A percentile compares a stretch with the other conserved stretches of the same genome.
Evolutionary conservation across 1,139 yeast species (phyloP).

Genomic region (Hyphopichia burtonii): DNA sequence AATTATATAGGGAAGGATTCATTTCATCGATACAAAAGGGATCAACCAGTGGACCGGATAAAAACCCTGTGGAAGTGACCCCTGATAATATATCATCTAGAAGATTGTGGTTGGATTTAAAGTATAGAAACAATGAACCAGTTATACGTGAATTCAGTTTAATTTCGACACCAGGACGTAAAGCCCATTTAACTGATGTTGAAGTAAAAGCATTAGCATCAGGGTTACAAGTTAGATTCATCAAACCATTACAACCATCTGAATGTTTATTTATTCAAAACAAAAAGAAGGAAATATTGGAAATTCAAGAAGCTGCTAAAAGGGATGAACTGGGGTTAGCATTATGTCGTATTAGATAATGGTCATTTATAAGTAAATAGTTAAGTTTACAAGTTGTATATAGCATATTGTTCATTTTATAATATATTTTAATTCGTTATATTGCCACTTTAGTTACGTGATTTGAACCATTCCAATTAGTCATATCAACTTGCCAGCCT

Average conservation of each 20-base stretch:
- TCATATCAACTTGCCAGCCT: slow-evolving; percentile 86
- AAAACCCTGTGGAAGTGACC: slow-evolving; percentile 71
- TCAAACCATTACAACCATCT: slow-evolving; percentile 85
- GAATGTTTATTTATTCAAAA: slow-evolving; percentile 74
- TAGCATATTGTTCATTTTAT: slow-evolving; percentile 3
- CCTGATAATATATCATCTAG: slow-evolving; percentile 85
- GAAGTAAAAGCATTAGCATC: slow-evolving; percentile 74
- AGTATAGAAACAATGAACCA: slow-evolving; percentile 78
- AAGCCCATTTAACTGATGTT: slow-evolving; percentile 58
- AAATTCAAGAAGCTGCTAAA: slow-evolving; percentile 81
- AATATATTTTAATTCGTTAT: neutral
- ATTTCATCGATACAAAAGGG: slow-evolving; percentile 84
- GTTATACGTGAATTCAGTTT: slow-evolving; percentile 72
- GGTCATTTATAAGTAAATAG: neutral
- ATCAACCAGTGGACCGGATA: slow-evolving; percentile 86
- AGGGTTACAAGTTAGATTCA: slow-evolving; percentile 72
- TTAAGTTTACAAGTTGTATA: slow-evolving; percentile 5
- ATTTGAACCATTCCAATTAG: slow-evolving; percentile 57
- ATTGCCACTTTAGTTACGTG: slow-evolving; percentile 23
- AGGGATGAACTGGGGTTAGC: slow-evolving; percentile 74
- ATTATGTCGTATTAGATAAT: slow-evolving; percentile 71
- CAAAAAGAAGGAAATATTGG: slow-evolving; percentile 56
- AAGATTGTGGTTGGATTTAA: slow-evolving; percentile 87
- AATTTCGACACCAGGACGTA: slow-evolving; percentile 83
- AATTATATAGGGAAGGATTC: slow-evolving; percentile 89